Conservation (phyloP, 306 rosid species). For the Hippophae gyantsensis region DNA sequence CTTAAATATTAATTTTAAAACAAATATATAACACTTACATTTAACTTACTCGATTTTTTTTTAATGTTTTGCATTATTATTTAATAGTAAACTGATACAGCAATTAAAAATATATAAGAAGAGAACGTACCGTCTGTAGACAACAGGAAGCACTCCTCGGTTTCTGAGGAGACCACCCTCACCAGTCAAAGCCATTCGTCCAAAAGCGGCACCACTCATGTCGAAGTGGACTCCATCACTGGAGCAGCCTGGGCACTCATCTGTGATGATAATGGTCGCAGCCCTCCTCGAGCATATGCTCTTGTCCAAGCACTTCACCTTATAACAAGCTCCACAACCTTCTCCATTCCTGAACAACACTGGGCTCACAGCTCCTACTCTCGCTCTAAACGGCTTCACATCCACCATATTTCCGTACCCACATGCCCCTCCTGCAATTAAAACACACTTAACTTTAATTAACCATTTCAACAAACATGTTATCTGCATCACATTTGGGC, state of each 20-base stretch:
- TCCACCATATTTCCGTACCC: conserved; percentile 81
- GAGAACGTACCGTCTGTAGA: conserved; percentile 49
- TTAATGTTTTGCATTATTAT: too few relatives aligned
- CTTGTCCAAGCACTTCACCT: conserved; percentile 68
- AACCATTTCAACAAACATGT: too few relatives aligned
- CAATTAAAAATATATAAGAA: too few relatives aligned
- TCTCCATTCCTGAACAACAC: conserved; percentile 56
- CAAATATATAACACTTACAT: too few relatives aligned
- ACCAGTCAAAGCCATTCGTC: conserved; percentile 67
- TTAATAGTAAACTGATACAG: too few relatives aligned
- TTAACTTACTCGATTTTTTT: too few relatives aligned
- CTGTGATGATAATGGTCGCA: conserved; percentile 71
- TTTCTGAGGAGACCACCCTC: conserved; percentile 56
- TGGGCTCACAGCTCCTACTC: conserved; percentile 86
- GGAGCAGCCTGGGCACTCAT: conserved; percentile 77
- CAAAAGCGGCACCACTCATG: conserved; percentile 90
- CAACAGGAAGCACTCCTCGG: conserved; percentile 55
- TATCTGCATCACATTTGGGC: too few relatives aligned
- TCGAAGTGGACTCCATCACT: conserved; percentile 66
- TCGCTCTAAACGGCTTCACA: conserved; percentile 69
- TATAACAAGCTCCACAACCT: conserved; percentile 92
- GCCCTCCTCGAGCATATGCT: conserved; percentile 68
- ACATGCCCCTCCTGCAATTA: conserved; percentile 73
- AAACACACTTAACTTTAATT: not conserved
- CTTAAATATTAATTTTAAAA: too few relatives aligned